phyloP scores from a whole-genome alignment of 2,329 filamentous ascomycete species.

The Coniella vitis region DNA sequence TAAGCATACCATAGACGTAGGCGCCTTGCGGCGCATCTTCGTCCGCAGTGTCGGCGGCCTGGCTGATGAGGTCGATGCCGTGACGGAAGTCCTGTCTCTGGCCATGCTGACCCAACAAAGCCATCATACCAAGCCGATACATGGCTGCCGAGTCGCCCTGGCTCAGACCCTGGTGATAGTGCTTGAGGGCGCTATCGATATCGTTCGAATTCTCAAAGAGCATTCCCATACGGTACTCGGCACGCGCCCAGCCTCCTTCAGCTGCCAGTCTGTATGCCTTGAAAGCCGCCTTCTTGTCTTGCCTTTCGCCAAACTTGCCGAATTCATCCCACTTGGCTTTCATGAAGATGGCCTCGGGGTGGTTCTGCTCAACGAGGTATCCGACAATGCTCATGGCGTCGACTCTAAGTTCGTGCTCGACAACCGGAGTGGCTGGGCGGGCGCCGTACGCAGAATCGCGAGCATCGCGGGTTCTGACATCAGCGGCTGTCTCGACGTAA shows the following conservation, averaged over 20 bases:
- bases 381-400: slow-evolving; percentile 89
- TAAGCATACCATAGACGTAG: slow-evolving; percentile 92
- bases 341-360: slow-evolving; percentile 92
- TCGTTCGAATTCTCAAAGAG: slow-evolving; percentile 95
- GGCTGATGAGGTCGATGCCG: slow-evolving; percentile 75
- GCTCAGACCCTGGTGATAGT: slow-evolving; percentile 78
- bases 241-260: slow-evolving; percentile 76
- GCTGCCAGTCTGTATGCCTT: slow-evolving; percentile 79
- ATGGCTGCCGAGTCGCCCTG: slow-evolving; percentile 80
- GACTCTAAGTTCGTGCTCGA: slow-evolving; percentile 79
- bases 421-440: slow-evolving; percentile 71
- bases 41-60: slow-evolving; percentile 79
- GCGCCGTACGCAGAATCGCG: slow-evolving; percentile 28
- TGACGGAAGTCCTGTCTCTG: slow-evolving; percentile 72
- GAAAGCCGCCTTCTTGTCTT: slow-evolving; percentile 94
- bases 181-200: slow-evolving; percentile 79
- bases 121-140: slow-evolving; percentile 94
- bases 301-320: slow-evolving; percentile 83
- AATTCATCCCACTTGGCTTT: slow-evolving; percentile 96
- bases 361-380: slow-evolving; percentile 83
- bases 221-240: slow-evolving; percentile 97
- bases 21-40: slow-evolving; percentile 96
- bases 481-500: slow-evolving; percentile 78
- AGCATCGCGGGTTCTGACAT: slow-evolving; percentile 63
- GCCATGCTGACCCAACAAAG: slow-evolving; percentile 85